These are phyloP conservation scores for Gymnopilus junonius DNA, from an alignment of 768 basidiomycete genomes.

Conservation along the genomic window DNA sequence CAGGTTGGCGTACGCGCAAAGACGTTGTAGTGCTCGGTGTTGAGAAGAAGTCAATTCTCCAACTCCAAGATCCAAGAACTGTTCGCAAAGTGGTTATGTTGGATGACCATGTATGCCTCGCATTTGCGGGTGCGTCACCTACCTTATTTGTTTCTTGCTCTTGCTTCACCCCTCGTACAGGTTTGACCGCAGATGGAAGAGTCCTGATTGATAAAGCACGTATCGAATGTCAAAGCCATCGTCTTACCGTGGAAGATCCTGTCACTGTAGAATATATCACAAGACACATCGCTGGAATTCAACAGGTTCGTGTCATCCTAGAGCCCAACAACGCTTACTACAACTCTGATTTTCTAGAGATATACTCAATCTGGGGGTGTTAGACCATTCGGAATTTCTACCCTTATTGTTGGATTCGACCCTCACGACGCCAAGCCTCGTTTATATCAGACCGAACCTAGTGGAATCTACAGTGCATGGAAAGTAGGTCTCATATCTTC, in stretches of 20 bases:
- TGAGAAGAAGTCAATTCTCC: slow-evolving; percentile 97
- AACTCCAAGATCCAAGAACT: slow-evolving; percentile 97
- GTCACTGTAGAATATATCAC: slow-evolving; percentile 99
- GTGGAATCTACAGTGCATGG: slow-evolving; percentile 98
- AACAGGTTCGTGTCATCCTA: slow-evolving; percentile 68
- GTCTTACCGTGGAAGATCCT: slow-evolving; percentile 96
- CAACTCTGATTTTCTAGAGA: slow-evolving; percentile 49
- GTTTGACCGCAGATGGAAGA: slow-evolving; percentile 95
- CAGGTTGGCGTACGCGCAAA: slow-evolving; percentile 94
- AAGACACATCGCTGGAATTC: slow-evolving; percentile 96
- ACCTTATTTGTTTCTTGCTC: not conserved
- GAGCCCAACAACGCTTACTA: not conserved
- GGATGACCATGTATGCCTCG: slow-evolving; percentile 96
- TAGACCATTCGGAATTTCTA: slow-evolving; percentile 97
- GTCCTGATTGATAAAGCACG: slow-evolving; percentile 98
- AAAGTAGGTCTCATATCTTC: slow-evolving; percentile 61
- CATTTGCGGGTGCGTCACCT: slow-evolving; percentile 83
- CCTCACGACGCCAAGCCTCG: slow-evolving; percentile 87
- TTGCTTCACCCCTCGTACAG: slow-evolving; percentile 44
- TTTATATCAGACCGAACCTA: slow-evolving; percentile 96
- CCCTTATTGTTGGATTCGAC: slow-evolving; percentile 96
- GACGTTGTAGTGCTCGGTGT: slow-evolving; percentile 96
- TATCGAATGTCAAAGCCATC: slow-evolving; percentile 96
- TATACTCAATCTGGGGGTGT: slow-evolving; percentile 99
- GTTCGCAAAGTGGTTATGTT: slow-evolving; percentile 98